Base-by-base conservation (phyloP, 345 rosid species). In the Ricinus communis region DNA sequence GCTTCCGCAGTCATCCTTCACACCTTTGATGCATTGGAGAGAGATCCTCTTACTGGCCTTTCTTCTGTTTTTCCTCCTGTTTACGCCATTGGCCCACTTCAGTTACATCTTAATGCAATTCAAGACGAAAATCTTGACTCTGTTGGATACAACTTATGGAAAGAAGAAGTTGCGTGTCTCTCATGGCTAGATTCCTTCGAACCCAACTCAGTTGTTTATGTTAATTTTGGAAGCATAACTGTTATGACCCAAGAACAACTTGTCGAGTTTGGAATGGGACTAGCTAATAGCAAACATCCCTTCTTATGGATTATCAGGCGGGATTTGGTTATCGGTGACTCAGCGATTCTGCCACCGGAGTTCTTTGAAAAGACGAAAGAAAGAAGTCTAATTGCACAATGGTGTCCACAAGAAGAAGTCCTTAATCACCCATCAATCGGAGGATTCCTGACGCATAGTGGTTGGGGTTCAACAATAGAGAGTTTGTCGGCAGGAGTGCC, bases 361-460 rank as follows among this genome's bases (percentile, higher is more conserved):
- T 67, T 67, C 16, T 15, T 67, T 1, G 9, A 13, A 47, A 41
- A 65, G 16, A 65, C 69, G 1, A 65, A 65, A 65, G 57, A 49
- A 15, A 65, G 56, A 49, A 47, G 71, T 7, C 24, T 52, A 12
- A n/a, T 67, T 38, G 71, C 61, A 13, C 54, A 46, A n/a, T 67
- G 71, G 71, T 52, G 71, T 36, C 71, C 71, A 6, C 71, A 67
- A 67, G 71, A 52, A 36, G 21, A 67, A 67, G 71, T 67, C 33
- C 46, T 67, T 6, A 24, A 16, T 5, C 71, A 67, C 33, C 47
- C 49, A 7, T 67, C 71, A 38, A 38, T 24, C 5, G 60, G 33
- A 1, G 71, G 59, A 11, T 67, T 67, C 19, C 9, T 67, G 5
- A 52, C 71, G 5, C 71, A 67, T 8, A 31, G 49, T 65, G 69